phyloP scores from a whole-genome alignment of 345 rosid species.

The Corchorus capsularis region DNA sequence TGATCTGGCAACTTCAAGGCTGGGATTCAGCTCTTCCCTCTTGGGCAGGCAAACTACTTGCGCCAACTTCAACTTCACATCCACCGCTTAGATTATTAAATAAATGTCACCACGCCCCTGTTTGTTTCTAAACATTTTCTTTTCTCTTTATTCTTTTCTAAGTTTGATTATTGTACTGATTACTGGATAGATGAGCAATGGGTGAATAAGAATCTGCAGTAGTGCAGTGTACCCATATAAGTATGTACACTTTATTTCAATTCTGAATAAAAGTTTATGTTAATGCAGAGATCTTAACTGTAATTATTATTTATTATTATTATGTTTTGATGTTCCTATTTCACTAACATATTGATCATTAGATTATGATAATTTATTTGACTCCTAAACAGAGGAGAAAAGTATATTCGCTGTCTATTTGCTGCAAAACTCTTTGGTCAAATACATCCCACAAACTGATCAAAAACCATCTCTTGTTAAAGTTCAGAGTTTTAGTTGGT shows the following conservation, averaged over 20 bases:
- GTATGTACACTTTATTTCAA: background rate
- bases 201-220: slow-evolving; percentile 11
- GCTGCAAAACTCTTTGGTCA: background rate
- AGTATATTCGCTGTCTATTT: background rate
- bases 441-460: background rate
- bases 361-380: background rate
- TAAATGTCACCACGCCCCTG: background rate
- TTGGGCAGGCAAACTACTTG: slow-evolving; percentile 53
- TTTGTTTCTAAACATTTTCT: background rate
- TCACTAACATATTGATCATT: background rate
- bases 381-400: background rate
- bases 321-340: background rate
- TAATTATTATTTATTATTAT: background rate
- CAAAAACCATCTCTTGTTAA: too few relatives aligned
- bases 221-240: background rate
- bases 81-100: slow-evolving; percentile 27
- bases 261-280: background rate
- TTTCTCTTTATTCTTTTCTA: background rate
- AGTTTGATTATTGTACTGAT: background rate
- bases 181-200: background rate
- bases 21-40: slow-evolving; percentile 66
- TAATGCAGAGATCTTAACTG: background rate
- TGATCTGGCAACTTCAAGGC: slow-evolving; percentile 57
- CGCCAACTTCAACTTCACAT: slow-evolving; percentile 70
- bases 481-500: too few relatives aligned